Percentiles rank a stretch among this genome's conserved stretches.
Conservation (phyloP, 176 grass and related monocot genomes). For the Eremochloa ophiuroides region DNA sequence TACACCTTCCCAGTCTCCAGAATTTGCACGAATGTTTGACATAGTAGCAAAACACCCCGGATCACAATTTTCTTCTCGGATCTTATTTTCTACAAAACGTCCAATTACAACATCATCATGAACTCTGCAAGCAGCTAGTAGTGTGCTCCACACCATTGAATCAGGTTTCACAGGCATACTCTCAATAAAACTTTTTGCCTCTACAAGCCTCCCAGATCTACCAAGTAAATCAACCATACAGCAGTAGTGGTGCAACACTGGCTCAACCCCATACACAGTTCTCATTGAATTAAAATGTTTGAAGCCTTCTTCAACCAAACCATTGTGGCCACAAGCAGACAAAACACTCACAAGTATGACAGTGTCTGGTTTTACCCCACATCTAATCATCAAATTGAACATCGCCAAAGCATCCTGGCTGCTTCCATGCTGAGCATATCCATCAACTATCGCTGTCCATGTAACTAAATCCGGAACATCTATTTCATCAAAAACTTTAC, state of each 20-base stretch:
- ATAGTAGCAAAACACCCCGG: constrained; percentile 46
- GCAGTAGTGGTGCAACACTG: constrained; percentile 53
- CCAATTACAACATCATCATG: constrained; percentile 56
- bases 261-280: constrained; percentile 49
- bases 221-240: constrained; percentile 77
- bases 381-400: constrained; percentile 52
- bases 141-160: constrained; percentile 66
- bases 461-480: constrained; percentile 60
- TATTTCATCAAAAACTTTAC: constrained; percentile 71
- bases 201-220: constrained; percentile 59
- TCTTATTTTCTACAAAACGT: constrained; percentile 50
- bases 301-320: constrained; percentile 64
- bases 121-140: constrained; percentile 71
- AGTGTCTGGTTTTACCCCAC: constrained; percentile 51
- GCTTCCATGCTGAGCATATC: constrained; percentile 69
- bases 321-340: constrained; percentile 61
- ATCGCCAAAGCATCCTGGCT: constrained; percentile 51
- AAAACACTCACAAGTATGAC: constrained; percentile 58
- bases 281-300: constrained; percentile 66
- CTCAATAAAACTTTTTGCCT: constrained; percentile 57
- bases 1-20: constrained; percentile 68
- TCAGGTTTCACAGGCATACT: constrained; percentile 60
- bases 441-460: constrained; percentile 76
- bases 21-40: constrained; percentile 58
- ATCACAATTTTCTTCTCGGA: constrained; percentile 50